Conservation (phyloP, 257 asterid species). For the Leonotis leonurus region DNA sequence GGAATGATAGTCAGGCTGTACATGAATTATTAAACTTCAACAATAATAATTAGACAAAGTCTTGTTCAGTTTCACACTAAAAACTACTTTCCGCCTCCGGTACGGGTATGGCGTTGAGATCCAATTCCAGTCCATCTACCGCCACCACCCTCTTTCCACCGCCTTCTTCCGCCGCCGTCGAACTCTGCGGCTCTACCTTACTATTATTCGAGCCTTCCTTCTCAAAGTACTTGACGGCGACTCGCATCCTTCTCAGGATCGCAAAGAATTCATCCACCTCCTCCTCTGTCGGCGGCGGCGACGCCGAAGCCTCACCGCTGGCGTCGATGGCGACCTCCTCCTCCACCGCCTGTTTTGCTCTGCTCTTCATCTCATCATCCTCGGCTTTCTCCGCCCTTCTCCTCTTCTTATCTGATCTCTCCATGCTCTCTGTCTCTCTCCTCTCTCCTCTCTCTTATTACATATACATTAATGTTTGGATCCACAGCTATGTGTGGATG, state of each 20-base stretch:
- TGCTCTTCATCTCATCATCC: background rate
- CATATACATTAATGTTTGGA: background rate
- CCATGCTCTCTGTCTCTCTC: constrained; percentile 15
- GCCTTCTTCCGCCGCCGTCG: constrained; percentile 7
- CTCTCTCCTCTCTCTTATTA: background rate
- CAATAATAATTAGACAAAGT: background rate
- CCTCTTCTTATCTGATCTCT: constrained; percentile 22
- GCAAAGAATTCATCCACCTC: constrained; percentile 67
- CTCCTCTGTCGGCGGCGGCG: constrained; percentile 36
- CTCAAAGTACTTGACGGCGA: constrained; percentile 44
- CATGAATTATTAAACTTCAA: background rate
- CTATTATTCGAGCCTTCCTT: constrained; percentile 10
- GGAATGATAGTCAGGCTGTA: background rate
- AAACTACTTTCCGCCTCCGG: constrained; percentile 26
- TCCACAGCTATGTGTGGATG: background rate
- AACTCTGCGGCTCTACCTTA: background rate
- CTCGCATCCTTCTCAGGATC: constrained; percentile 40
- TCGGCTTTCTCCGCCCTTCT: constrained; percentile 16
- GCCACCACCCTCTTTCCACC: constrained; percentile 9
- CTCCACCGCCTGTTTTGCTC: background rate
- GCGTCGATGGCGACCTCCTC: no score
- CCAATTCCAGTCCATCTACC: constrained; percentile 15
- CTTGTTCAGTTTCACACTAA: background rate
- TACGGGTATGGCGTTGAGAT: constrained; percentile 31
- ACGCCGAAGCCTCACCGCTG: background rate